phyloP scores from a whole-genome alignment of 805 yeast genomes.

The Wickerhamomyces pijperi region DNA sequence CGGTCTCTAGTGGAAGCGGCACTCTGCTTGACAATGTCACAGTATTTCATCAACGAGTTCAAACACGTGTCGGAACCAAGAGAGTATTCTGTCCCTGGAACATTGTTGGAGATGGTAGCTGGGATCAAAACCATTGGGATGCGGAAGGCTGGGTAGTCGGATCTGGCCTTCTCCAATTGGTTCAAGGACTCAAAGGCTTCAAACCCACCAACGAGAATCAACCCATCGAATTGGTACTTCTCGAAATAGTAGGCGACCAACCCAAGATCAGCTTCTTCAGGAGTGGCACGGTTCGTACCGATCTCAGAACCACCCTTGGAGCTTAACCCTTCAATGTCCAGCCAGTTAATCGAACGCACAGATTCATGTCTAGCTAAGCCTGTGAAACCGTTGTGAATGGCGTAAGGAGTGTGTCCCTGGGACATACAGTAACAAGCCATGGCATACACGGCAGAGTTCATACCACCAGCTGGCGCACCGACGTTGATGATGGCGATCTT shows the following conservation, averaged over 20 bases:
- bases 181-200: constrained; percentile 88
- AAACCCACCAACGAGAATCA: constrained; percentile 89
- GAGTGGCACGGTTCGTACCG: constrained; percentile 88
- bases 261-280: constrained; percentile 64
- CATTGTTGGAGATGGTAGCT: constrained; percentile 93
- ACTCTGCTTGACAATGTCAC: constrained; percentile 89
- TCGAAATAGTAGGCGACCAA: constrained; percentile 89
- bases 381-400: constrained; percentile 86
- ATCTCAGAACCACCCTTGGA: constrained; percentile 90
- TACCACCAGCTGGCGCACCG: constrained; percentile 97
- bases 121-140: constrained; percentile 93
- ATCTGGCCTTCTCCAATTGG: constrained; percentile 69
- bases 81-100: constrained; percentile 97
- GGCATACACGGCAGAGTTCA: constrained; percentile 88
- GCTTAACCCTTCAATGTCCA: constrained; percentile 82
- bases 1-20: constrained; percentile 92
- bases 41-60: constrained; percentile 81
- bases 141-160: constrained; percentile 77
- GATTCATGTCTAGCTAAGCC: constrained; percentile 89
- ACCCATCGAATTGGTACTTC: constrained; percentile 78
- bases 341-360: constrained; percentile 65
- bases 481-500: constrained; percentile 81
- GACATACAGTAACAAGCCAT: constrained; percentile 82
- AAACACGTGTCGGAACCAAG: constrained; percentile 93
- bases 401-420: constrained; percentile 82